These are phyloP conservation scores for Stygiomarasmius scandens DNA, from an alignment of 1,284 basidiomycete genomes.

Conservation along the genomic window DNA sequence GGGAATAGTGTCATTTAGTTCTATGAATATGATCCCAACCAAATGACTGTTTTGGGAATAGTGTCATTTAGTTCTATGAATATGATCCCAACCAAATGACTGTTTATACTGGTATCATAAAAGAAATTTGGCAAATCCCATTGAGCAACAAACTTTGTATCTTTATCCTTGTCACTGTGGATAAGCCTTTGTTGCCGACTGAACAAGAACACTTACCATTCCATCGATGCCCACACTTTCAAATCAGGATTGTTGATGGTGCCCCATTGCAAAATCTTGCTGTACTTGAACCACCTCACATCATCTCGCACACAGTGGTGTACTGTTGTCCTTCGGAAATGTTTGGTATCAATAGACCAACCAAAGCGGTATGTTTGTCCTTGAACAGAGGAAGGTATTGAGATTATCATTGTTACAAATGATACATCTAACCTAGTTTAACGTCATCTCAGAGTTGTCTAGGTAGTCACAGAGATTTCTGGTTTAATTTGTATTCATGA, in stretches of 20 bases:
- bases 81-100: neutral
- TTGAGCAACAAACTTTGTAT: constrained; percentile 5
- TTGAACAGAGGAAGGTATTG: constrained; percentile 16
- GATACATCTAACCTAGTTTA: too few relatives aligned
- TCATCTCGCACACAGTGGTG: constrained; percentile 16
- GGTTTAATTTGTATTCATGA: too few relatives aligned
- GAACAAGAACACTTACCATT: constrained; percentile 9
- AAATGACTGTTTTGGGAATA: too few relatives aligned
- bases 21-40: constrained; percentile 3
- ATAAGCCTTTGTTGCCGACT: neutral
- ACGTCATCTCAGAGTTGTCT: too few relatives aligned
- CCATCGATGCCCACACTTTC: constrained; percentile 1
- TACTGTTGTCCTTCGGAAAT: constrained; percentile 10
- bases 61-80: neutral
- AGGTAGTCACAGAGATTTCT: too few relatives aligned
- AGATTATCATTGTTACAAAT: too few relatives aligned
- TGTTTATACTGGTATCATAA: too few relatives aligned
- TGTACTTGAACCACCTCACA: constrained; percentile 19
- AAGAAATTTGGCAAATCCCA: constrained; percentile 16
- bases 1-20: too few relatives aligned
- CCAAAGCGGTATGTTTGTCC: constrained; percentile 12
- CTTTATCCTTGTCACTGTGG: constrained; percentile 13
- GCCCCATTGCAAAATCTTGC: neutral
- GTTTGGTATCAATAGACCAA: constrained; percentile 8
- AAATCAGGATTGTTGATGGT: neutral